These are phyloP conservation scores for Yamadazyma dushanensis DNA, from an alignment of 1,139 yeast genomes.

Conservation along the genomic window DNA sequence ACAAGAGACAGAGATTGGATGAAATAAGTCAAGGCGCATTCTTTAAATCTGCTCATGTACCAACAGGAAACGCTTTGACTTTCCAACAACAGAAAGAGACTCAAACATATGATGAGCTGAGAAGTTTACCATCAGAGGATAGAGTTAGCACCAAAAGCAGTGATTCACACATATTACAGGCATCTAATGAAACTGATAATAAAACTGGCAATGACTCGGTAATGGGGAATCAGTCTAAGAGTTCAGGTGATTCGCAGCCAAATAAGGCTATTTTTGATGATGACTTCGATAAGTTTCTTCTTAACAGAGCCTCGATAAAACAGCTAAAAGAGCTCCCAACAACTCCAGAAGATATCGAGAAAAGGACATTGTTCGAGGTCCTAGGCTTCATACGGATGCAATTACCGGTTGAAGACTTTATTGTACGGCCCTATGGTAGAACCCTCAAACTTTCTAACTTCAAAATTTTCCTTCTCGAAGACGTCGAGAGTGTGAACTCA, in stretches of 20 bases:
- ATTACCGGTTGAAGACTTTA: slow-evolving; percentile 22
- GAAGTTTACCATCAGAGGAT: slow-evolving; percentile 1
- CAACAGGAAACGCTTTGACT: slow-evolving; percentile 3
- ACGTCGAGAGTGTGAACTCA: slow-evolving; percentile 2
- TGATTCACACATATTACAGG: slow-evolving; percentile 1
- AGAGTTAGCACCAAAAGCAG: background rate
- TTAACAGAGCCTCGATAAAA: slow-evolving; percentile 16
- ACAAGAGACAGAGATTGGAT: background rate
- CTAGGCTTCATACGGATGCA: slow-evolving; percentile 20
- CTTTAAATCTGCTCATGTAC: slow-evolving; percentile 2
- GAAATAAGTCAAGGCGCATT: slow-evolving; percentile 1
- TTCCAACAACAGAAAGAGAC: slow-evolving; percentile 6
- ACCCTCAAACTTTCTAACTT: slow-evolving; percentile 30
- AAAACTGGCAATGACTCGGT: too few species aligned
- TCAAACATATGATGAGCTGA: background rate
- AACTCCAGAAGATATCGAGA: slow-evolving; percentile 14
- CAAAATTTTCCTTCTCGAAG: slow-evolving; percentile 22
- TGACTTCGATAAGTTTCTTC: slow-evolving; percentile 15
- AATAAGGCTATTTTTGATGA: background rate
- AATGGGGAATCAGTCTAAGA: background rate
- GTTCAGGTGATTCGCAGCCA: background rate
- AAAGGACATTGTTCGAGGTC: slow-evolving; percentile 19
- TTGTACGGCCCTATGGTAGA: slow-evolving; percentile 31
- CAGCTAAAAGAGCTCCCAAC: slow-evolving; percentile 14
- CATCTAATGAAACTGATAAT: background rate